Conservation (phyloP, 768 basidiomycete genomes). For the Kwoniella shandongensis region DNA sequence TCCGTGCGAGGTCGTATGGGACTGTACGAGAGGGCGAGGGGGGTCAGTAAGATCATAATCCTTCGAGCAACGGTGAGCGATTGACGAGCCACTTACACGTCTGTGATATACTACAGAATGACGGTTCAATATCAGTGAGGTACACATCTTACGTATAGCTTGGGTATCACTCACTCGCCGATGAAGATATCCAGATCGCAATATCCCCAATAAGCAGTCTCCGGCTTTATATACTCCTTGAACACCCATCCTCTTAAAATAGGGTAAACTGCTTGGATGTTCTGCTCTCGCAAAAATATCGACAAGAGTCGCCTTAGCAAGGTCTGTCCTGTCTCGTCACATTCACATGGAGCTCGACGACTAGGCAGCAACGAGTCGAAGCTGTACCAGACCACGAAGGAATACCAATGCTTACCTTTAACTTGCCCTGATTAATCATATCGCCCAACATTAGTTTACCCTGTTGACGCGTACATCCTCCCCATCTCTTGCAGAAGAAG, state of each 20-base stretch:
- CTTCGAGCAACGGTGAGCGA: no score
- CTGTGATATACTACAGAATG: conserved; percentile 5
- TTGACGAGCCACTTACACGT: conserved; percentile 7
- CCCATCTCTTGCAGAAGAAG: conserved; percentile 29
- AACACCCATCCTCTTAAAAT: conserved; percentile 31
- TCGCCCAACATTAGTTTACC: conserved; percentile 12
- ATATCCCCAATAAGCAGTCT: conserved; percentile 26
- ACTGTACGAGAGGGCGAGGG: conserved; percentile 12
- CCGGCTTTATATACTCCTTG: conserved; percentile 17
- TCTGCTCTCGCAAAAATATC: background rate
- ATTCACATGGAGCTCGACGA: no score
- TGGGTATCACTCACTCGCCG: conserved; percentile 19
- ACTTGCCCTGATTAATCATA: conserved; percentile 5
- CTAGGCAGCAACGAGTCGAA: no score
- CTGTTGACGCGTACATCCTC: conserved; percentile 21
- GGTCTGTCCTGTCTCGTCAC: no score
- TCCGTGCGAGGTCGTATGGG: conserved; percentile 21
- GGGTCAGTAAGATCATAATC: background rate
- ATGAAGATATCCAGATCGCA: conserved; percentile 28
- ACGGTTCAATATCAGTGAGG: background rate
- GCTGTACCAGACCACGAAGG: no score
- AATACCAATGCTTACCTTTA: conserved; percentile 4
- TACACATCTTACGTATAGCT: background rate
- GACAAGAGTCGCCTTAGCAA: no score
- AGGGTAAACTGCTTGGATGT: conserved; percentile 21